Conservation (phyloP, 257 asterid genomes). For the Marsdenia floribunda region DNA sequence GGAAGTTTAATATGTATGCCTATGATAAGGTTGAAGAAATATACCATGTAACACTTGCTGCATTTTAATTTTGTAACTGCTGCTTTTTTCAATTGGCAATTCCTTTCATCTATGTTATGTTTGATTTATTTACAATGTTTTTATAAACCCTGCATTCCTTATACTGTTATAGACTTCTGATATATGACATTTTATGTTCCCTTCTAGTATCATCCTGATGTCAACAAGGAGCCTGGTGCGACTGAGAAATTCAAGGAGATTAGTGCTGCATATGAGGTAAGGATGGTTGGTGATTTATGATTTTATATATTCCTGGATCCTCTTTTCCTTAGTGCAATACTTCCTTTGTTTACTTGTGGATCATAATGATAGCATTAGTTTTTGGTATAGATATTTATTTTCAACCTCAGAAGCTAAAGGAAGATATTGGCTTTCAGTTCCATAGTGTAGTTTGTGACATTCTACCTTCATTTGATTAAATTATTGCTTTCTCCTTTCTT, state of each 20-base stretch:
- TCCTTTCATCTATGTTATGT: not conserved
- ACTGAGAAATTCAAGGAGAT: conserved; percentile 96
- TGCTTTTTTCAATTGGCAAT: not conserved
- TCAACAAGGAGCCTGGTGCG: conserved; percentile 92
- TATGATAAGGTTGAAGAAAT: not conserved
- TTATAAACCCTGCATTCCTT: not conserved
- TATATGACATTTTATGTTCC: conserved; percentile 11
- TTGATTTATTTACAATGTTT: not conserved
- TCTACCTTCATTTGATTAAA: not conserved
- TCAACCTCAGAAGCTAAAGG: not conserved
- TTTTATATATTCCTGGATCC: conserved; percentile 4
- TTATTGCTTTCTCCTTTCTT: not conserved
- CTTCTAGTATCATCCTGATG: conserved; percentile 90
- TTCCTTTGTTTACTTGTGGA: conserved; percentile 1
- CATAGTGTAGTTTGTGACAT: not conserved
- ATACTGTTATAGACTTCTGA: conserved; percentile 1
- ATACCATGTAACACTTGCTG: not conserved
- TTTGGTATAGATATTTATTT: not conserved
- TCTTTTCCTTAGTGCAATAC: not conserved
- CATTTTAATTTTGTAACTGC: not conserved
- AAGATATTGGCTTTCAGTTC: not conserved
- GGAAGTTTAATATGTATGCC: not conserved
- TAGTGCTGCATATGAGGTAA: conserved; percentile 97
- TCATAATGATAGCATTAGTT: not conserved
- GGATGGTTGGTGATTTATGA: conserved; percentile 20